Evolutionary conservation across 169 alveolate genomes (phyloP), one percentile per base, ranked within the genome.

Genomic region (Toxoplasma gondii): DNA sequence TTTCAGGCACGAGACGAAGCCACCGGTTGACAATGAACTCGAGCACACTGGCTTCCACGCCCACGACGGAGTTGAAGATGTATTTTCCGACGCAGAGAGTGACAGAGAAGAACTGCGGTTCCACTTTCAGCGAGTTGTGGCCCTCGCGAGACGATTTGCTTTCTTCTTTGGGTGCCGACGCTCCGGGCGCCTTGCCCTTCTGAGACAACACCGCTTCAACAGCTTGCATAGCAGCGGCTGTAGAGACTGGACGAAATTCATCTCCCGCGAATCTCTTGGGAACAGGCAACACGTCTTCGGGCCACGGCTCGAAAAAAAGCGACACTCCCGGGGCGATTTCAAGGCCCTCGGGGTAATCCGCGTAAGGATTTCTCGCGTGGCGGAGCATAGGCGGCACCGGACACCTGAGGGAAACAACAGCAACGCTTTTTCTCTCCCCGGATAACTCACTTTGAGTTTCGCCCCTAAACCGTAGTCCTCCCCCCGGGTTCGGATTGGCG

Each of bases 281-380:
- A 36, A 91, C 27, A 10, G 90, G 93, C 78, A 91, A 70, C 43
- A 22, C 80, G 58, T 39, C 81, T 2, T 7, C 31, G 17, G 93
- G 93, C 93, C 93, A 91, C 24, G 88, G 90, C 53, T 91, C 93
- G 80, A 70, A 91, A 54, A 69, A 91, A 1, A 91, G 58, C 44
- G 16, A 70, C 9, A 91, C 93, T 1, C 39, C 81, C 19, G 93
- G 93, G 1, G 93, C 93, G 12, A 91, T 34, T 44, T 91, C 64
- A 0, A 91, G 78, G 29, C 93, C 93, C 78, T 91, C 93, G 54
- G 93, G 93, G 88, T 91, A 91, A 1, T 27, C 93, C n/a, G 34
- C 24, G 74, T 44, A 53, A 4, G 93, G 93, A 34, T 91, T 43
- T 4, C 29, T 10, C 27, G 81, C 45, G 44, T 74, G 88, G 16